These are phyloP conservation scores for Wickerhamiella alocasiicola DNA, from an alignment of 805 yeast species.

Conservation along the genomic window DNA sequence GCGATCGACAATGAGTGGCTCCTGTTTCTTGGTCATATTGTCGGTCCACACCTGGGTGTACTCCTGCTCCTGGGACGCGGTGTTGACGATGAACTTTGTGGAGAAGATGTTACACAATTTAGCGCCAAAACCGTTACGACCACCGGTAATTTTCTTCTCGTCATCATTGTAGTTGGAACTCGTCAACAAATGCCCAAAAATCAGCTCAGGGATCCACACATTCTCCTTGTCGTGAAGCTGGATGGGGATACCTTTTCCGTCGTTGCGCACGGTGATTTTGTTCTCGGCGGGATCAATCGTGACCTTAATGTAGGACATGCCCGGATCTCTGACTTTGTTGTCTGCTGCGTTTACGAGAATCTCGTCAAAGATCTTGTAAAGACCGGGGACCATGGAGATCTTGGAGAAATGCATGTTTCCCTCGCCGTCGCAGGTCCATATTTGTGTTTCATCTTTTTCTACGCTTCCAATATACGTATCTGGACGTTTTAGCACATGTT, in stretches of 20 bases:
- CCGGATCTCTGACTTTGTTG: constrained; percentile 87
- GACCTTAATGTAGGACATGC: constrained; percentile 81
- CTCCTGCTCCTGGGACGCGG: constrained; percentile 64
- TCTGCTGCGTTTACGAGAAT: constrained; percentile 97
- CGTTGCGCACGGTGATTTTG: constrained; percentile 70
- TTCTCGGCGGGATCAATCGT: constrained; percentile 63
- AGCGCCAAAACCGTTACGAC: constrained; percentile 97
- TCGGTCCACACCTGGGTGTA: constrained; percentile 78
- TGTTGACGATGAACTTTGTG: constrained; percentile 72
- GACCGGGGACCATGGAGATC: constrained; percentile 85
- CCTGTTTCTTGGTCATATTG: constrained; percentile 69
- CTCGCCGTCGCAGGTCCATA: constrained; percentile 76
- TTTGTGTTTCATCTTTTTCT: constrained; percentile 61
- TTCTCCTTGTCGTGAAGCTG: constrained; percentile 85
- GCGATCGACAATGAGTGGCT: constrained; percentile 54
- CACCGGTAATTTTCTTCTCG: constrained; percentile 93
- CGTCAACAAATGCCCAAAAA: constrained; percentile 87
- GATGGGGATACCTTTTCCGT: constrained; percentile 90
- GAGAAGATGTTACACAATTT: constrained; percentile 93
- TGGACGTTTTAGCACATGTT: constrained; percentile 92
- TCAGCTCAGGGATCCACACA: constrained; percentile 89
- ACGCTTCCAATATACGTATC: constrained; percentile 96
- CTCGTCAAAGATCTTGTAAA: constrained; percentile 94
- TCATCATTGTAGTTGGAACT: constrained; percentile 94
- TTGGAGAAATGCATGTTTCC: constrained; percentile 39